A percentile compares a stretch with the other conserved stretches of the same genome.
Conservation (phyloP, 2,329 filamentous ascomycete genomes). For the Coniochaeta sp. region DNA sequence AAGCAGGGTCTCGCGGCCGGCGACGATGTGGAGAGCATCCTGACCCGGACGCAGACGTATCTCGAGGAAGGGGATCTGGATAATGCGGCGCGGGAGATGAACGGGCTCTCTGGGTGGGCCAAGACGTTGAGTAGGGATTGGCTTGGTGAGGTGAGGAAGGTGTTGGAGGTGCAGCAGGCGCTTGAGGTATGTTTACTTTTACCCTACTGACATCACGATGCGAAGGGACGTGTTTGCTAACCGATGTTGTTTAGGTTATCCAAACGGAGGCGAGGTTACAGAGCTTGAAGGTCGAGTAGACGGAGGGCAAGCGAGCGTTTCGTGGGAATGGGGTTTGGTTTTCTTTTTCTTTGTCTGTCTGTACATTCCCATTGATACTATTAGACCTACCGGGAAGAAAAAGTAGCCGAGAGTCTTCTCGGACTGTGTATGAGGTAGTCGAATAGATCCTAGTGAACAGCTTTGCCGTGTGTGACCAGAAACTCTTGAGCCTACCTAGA, state of each 20-base stretch:
- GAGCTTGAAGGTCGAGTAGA: constrained; percentile 75
- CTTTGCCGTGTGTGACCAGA: neutral
- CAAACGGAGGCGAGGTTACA: constrained; percentile 83
- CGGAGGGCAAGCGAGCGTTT: constrained; percentile 1
- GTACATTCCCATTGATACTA: constrained; percentile 10
- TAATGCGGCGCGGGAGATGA: constrained; percentile 89
- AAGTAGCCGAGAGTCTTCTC: neutral
- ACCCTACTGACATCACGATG: neutral
- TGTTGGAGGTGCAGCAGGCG: constrained; percentile 92
- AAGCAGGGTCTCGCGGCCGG: constrained; percentile 81
- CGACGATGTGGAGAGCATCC: constrained; percentile 87
- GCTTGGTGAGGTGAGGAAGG: constrained; percentile 83
- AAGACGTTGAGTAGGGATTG: constrained; percentile 93
- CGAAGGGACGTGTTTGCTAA: constrained; percentile 13
- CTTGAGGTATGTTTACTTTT: constrained; percentile 74
- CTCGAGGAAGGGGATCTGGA: constrained; percentile 93
- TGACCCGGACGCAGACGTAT: constrained; percentile 81
- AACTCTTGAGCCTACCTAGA: too few species aligned
- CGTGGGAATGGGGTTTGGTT: neutral
- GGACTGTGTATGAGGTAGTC: constrained; percentile 1
- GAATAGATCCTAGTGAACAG: neutral
- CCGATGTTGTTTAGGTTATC: constrained; percentile 60
- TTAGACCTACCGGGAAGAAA: constrained; percentile 1
- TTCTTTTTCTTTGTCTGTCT: constrained; percentile 10
- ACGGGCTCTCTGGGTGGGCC: constrained; percentile 85